Evolutionary conservation across 2,329 filamentous ascomycete genomes (phyloP).

Genomic region (Penicillium sp.): DNA sequence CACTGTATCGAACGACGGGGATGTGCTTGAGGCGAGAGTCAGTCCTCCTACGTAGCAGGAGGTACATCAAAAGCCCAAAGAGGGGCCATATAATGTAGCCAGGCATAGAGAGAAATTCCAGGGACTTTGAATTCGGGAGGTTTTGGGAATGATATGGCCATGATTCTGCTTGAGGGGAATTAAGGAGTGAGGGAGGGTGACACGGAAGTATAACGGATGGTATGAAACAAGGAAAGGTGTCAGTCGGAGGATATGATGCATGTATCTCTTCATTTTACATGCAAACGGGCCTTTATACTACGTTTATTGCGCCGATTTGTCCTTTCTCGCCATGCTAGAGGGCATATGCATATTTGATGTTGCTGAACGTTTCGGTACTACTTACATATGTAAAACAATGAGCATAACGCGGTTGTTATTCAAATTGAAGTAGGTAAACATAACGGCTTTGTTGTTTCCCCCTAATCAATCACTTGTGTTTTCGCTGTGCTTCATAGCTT

Average conservation of each 20-base stretch:
- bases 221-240: slow-evolving; percentile 2
- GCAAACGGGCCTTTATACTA: too few relatives aligned
- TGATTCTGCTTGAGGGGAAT: not conserved
- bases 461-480: too few relatives aligned
- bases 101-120: slow-evolving; percentile 2
- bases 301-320: too few relatives aligned
- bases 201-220: slow-evolving; percentile 18
- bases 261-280: too few relatives aligned
- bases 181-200: slow-evolving; percentile 3
- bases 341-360: too few relatives aligned
- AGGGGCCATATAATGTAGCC: slow-evolving; percentile 6
- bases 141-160: not conserved
- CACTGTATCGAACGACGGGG: slow-evolving; percentile 22
- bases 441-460: too few relatives aligned
- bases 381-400: too few relatives aligned
- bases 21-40: slow-evolving; percentile 16
- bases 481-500: too few relatives aligned
- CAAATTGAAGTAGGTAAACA: too few relatives aligned
- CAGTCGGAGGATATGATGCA: not conserved
- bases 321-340: too few relatives aligned
- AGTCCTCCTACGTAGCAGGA: slow-evolving; percentile 7
- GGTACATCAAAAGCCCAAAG: slow-evolving; percentile 9
- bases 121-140: not conserved
- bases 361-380: too few relatives aligned
- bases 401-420: too few relatives aligned